Percentiles rank a stretch among this genome's conserved stretches.
Evolutionary conservation across 179 eudicot genomes (phyloP).

Genomic region (Carnegiea gigantea): DNA sequence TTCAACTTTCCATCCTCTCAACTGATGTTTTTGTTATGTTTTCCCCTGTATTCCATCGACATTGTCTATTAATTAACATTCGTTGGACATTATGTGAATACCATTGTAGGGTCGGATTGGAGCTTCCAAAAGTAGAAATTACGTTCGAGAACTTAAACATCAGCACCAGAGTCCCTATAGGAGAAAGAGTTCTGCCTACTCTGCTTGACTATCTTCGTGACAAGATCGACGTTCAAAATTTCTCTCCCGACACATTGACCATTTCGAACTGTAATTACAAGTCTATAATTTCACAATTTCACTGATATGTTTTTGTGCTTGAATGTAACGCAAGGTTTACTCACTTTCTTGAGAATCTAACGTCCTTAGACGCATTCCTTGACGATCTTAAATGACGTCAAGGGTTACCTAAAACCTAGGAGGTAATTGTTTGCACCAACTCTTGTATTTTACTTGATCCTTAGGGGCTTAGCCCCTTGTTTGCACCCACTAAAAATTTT

Average conservation of each 20-base stretch:
- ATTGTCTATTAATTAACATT: too few relatives aligned
- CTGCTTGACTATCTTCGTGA: constrained; percentile 61
- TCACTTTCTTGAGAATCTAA: constrained; percentile 47
- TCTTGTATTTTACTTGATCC: too few relatives aligned
- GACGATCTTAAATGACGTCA: constrained; percentile 58
- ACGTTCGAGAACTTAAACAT: constrained; percentile 59
- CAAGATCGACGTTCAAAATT: constrained; percentile 69
- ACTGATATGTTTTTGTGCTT: background rate
- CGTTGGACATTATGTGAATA: too few relatives aligned
- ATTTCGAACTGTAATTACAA: background rate
- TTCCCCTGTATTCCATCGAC: too few relatives aligned
- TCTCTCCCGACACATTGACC: background rate
- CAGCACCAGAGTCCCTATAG: constrained; percentile 57
- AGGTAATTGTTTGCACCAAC: constrained; percentile 43
- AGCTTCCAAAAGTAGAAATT: constrained; percentile 77
- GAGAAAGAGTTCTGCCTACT: constrained; percentile 91
- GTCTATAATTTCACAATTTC: too few relatives aligned
- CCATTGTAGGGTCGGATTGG: too few relatives aligned
- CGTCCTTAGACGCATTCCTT: constrained; percentile 56
- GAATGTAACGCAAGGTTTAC: constrained; percentile 43
- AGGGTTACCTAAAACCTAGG: constrained; percentile 72
- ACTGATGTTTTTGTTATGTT: too few relatives aligned
- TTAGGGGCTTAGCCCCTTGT: too few relatives aligned
- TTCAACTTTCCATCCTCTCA: too few relatives aligned
- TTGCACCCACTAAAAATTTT: too few relatives aligned